A percentile compares a stretch with the other conserved stretches of the same genome.
These are phyloP conservation scores for Gracilaria gracilis DNA, from an alignment of 23 red algal species.

Conservation along the genomic window DNA sequence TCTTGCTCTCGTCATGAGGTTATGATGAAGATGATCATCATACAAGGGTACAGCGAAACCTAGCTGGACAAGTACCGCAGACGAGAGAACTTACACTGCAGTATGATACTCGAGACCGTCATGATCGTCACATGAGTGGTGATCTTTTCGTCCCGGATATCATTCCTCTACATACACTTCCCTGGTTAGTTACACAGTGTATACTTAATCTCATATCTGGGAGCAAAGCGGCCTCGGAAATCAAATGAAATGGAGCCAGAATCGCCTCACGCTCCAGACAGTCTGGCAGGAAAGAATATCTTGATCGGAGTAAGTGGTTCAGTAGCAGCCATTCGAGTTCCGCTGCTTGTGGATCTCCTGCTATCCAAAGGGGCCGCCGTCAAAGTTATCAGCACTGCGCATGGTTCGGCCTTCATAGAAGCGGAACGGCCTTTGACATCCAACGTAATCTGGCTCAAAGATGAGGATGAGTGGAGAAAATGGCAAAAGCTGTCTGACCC, in stretches of 20 bases:
- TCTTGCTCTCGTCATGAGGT: too few species aligned
- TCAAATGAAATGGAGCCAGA: not conserved
- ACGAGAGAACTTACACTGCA: too few species aligned
- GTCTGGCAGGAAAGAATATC: constrained; percentile 41
- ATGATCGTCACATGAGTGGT: too few species aligned
- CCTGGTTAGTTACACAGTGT: too few species aligned
- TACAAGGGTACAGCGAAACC: too few species aligned
- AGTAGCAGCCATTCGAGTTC: constrained; percentile 86
- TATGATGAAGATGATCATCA: too few species aligned
- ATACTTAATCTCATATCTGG: not conserved
- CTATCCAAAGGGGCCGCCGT: constrained; percentile 52
- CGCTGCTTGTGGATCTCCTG: constrained; percentile 44
- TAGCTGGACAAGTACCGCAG: too few species aligned
- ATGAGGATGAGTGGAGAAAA: constrained; percentile 73
- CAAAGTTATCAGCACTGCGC: constrained; percentile 13
- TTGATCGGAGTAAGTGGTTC: constrained; percentile 83
- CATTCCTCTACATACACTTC: too few species aligned
- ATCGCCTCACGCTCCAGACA: not conserved
- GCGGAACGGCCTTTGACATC: constrained; percentile 15
- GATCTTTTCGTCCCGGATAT: too few species aligned
- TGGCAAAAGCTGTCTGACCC: constrained; percentile 85
- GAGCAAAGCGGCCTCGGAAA: not conserved
- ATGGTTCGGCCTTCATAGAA: constrained; percentile 45
- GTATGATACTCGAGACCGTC: too few species aligned
- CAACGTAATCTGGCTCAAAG: constrained; percentile 14